Conservation (phyloP, 1,139 yeast genomes). For the Yamadazyma siamensis region DNA sequence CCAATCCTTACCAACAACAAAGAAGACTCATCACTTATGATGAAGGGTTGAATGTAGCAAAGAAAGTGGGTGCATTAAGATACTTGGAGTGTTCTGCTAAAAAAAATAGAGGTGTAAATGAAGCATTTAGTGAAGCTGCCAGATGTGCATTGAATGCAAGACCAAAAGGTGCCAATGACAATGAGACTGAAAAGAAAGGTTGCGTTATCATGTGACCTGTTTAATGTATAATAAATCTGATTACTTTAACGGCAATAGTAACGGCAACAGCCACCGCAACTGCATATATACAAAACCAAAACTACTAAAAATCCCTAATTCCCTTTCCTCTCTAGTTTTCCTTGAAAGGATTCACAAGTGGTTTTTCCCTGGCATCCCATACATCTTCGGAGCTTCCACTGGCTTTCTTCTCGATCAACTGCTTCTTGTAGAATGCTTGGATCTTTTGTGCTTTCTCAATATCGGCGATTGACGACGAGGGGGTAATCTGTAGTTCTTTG, state of each 20-base stretch:
- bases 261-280: no score
- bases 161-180: constrained; percentile 66
- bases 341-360: constrained; percentile 23
- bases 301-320: no score
- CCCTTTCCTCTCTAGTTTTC: no score
- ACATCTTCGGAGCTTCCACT: constrained; percentile 78
- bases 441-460: constrained; percentile 51
- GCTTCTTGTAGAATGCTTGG: constrained; percentile 66
- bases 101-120: constrained; percentile 91
- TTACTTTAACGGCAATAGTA: no score
- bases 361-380: constrained; percentile 58
- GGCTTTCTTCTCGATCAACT: constrained; percentile 57
- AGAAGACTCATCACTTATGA: constrained; percentile 52
- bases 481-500: constrained; percentile 21
- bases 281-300: no score
- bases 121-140: constrained; percentile 96
- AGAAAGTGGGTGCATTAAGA: constrained; percentile 77
- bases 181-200: constrained; percentile 41
- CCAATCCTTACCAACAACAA: constrained; percentile 36
- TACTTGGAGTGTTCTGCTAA: constrained; percentile 93
- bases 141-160: constrained; percentile 91
- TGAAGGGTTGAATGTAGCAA: constrained; percentile 60
- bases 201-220: constrained; percentile 37
- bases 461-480: constrained; percentile 40
- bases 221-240: no score